A percentile compares a stretch with the other conserved stretches of the same genome.
phyloP scores from a whole-genome alignment of 768 basidiomycete species.

The Guyanaporus albipodus region DNA sequence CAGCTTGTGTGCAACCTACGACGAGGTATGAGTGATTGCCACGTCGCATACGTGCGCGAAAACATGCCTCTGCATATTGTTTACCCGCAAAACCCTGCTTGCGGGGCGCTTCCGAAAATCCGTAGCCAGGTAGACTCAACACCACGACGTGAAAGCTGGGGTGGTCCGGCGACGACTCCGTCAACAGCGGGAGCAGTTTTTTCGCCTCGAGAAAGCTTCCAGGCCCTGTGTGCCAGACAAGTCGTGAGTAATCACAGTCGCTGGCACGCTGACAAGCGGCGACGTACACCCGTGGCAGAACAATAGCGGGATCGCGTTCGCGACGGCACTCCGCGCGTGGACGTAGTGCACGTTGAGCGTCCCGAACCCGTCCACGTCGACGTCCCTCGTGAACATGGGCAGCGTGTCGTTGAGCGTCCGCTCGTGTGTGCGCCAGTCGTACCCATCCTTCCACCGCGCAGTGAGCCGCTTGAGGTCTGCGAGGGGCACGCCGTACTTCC shows the following conservation, averaged over 20 bases:
- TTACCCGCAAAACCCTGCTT: constrained; percentile 45
- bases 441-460: constrained; percentile 48
- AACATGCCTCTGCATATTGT: constrained; percentile 52
- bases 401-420: constrained; percentile 46
- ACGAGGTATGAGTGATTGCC: not conserved
- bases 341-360: constrained; percentile 55
- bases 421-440: constrained; percentile 56
- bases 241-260: not conserved
- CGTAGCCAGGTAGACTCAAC: constrained; percentile 55
- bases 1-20: constrained; percentile 43
- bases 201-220: constrained; percentile 46
- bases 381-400: constrained; percentile 52
- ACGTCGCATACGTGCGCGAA: not conserved
- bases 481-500: constrained; percentile 52
- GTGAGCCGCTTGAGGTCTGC: constrained; percentile 46
- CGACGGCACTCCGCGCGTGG: constrained; percentile 44
- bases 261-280: no score
- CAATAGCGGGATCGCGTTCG: constrained; percentile 51
- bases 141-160: constrained; percentile 65
- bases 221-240: constrained; percentile 45
- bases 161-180: constrained; percentile 35
- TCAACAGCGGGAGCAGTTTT: constrained; percentile 55
- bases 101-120: constrained; percentile 55
- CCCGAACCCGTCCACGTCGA: constrained; percentile 46
- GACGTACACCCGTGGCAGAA: constrained; percentile 57